Evolutionary conservation across 78 protist genomes (phyloP).

Genomic region (Emiliania huxleyi): DNA sequence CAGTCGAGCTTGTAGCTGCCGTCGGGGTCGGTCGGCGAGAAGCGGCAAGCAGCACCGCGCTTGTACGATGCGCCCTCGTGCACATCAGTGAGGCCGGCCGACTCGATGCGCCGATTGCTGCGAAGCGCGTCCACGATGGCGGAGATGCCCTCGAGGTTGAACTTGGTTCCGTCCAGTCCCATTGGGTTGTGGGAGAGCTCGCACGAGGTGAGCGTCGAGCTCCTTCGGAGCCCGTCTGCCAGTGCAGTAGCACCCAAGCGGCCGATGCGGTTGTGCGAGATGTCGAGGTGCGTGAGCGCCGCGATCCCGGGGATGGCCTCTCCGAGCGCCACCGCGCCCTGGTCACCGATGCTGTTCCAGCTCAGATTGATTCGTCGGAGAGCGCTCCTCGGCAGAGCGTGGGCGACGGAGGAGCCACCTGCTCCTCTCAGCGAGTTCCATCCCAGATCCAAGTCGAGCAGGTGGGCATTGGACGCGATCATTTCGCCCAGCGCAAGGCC

Average conservation of each 20-base stretch:
- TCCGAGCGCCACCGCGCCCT: background rate
- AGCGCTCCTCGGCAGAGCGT: background rate
- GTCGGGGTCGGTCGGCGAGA: background rate
- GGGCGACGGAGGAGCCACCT: background rate
- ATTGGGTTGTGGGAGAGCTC: slow-evolving; percentile 6
- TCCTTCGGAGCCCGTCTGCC: background rate
- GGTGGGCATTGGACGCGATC: background rate
- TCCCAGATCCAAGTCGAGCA: background rate
- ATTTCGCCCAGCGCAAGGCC: background rate
- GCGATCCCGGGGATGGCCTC: background rate
- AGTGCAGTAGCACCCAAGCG: background rate
- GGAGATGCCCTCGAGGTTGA: background rate
- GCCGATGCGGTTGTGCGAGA: slow-evolving; percentile 5
- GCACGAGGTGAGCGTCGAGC: background rate
- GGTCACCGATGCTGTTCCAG: background rate
- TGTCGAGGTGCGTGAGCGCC: slow-evolving; percentile 14
- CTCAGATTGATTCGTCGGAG: background rate
- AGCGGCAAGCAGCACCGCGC: background rate
- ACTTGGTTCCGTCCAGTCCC: background rate
- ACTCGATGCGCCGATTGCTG: background rate
- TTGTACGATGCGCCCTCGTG: background rate
- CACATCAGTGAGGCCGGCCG: background rate
- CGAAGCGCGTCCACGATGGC: background rate
- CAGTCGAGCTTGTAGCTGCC: background rate
- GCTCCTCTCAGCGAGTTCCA: background rate